Evolutionary conservation across 768 basidiomycete species (phyloP).

Genomic region (Boletus patriciae): DNA sequence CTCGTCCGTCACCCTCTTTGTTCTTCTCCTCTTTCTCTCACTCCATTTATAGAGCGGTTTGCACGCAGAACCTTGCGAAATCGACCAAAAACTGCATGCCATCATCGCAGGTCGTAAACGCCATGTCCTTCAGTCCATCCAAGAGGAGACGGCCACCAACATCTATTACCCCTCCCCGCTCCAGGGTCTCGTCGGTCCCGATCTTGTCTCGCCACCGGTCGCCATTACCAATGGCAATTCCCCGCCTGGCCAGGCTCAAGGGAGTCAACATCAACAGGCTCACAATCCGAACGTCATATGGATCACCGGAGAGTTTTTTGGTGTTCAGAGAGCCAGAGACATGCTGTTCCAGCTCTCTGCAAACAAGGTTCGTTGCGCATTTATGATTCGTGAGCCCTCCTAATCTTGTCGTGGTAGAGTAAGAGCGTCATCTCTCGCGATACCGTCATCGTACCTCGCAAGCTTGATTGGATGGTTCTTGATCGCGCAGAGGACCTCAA

Average conservation of each 20-base stretch:
- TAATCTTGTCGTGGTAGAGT: slow-evolving; percentile 48
- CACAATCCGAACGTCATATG: slow-evolving; percentile 79
- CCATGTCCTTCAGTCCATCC: slow-evolving; percentile 81
- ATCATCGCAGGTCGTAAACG: slow-evolving; percentile 92
- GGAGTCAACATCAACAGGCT: slow-evolving; percentile 33
- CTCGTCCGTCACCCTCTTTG: slow-evolving; percentile 56
- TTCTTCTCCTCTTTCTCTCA: neutral
- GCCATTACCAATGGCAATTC: slow-evolving; percentile 33
- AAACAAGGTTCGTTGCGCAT: slow-evolving; percentile 60
- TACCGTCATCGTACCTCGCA: slow-evolving; percentile 91
- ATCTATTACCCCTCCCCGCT: slow-evolving; percentile 92
- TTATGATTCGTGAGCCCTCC: neutral
- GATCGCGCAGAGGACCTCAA: slow-evolving; percentile 93
- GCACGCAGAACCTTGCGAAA: slow-evolving; percentile 87
- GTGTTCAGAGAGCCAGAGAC: slow-evolving; percentile 90
- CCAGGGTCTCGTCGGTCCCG: slow-evolving; percentile 78
- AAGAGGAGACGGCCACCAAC: slow-evolving; percentile 96
- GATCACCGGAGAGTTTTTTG: slow-evolving; percentile 98
- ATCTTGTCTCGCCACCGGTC: slow-evolving; percentile 45
- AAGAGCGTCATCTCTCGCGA: slow-evolving; percentile 90
- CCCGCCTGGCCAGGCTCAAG: slow-evolving; percentile 26
- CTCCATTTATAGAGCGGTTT: slow-evolving; percentile 67
- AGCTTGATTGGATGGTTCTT: slow-evolving; percentile 98
- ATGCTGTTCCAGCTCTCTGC: slow-evolving; percentile 89
- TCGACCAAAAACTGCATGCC: slow-evolving; percentile 91